Percentiles rank a stretch among this genome's conserved stretches.
Conservation (phyloP, 1,284 basidiomycete species). For the Schizophyllum amplum region DNA sequence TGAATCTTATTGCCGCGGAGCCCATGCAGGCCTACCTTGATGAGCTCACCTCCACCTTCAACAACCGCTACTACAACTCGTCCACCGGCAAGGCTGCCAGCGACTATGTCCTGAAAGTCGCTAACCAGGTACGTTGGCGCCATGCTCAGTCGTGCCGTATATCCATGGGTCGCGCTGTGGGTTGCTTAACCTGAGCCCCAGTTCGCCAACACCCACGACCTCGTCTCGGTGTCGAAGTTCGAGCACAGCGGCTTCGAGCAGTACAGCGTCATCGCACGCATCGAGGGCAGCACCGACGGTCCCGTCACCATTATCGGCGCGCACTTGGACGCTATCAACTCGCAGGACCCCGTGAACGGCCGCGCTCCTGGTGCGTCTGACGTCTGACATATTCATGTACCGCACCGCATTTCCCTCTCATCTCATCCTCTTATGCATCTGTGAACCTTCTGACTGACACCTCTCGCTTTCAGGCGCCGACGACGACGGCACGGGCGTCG, state of each 20-base stretch:
- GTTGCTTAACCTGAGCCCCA: slow-evolving; percentile 11
- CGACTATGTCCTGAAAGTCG: slow-evolving; percentile 22
- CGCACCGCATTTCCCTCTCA: too few relatives aligned
- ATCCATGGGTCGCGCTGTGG: too few relatives aligned
- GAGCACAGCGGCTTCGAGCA: slow-evolving; percentile 39
- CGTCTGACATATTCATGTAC: too few relatives aligned
- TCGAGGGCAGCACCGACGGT: slow-evolving; percentile 5
- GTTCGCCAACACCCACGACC: slow-evolving; percentile 30
- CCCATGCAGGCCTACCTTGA: slow-evolving; percentile 19
- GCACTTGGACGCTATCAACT: slow-evolving; percentile 24
- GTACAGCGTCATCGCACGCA: slow-evolving; percentile 3
- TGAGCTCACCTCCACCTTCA: slow-evolving; percentile 30
- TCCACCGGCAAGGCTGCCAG: slow-evolving; percentile 28
- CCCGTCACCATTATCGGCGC: slow-evolving; percentile 41
- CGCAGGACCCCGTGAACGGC: background rate
- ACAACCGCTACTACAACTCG: slow-evolving; percentile 47
- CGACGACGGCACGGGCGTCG: slow-evolving; percentile 13
- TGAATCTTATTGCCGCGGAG: background rate
- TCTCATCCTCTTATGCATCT: too few relatives aligned
- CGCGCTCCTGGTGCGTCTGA: too few relatives aligned
- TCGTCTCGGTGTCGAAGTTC: slow-evolving; percentile 46
- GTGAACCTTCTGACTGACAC: too few relatives aligned
- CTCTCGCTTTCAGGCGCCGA: too few relatives aligned
- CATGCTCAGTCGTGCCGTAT: slow-evolving; percentile 3
- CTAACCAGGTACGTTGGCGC: slow-evolving; percentile 25